A percentile compares a stretch with the other conserved stretches of the same genome.
phyloP scores from a whole-genome alignment of 306 rosid species.

The Acmispon strigosus region DNA sequence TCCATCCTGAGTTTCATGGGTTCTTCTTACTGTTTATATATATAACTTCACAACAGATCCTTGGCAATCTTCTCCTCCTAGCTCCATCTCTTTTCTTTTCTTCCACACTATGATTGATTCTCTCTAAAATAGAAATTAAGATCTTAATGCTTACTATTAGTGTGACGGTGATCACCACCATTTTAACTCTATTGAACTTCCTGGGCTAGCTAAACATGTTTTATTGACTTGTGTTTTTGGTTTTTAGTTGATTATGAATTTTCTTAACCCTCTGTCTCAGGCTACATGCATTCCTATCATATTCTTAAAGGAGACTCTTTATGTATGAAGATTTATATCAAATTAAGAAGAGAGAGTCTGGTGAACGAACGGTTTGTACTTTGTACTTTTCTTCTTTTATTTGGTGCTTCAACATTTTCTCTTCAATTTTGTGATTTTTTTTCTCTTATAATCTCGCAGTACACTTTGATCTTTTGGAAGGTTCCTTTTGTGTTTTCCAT shows the following conservation, averaged over 20 bases:
- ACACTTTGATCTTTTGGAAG: neutral
- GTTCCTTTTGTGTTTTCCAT: neutral
- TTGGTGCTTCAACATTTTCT: neutral
- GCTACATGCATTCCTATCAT: neutral
- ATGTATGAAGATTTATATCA: neutral
- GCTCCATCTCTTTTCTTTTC: neutral
- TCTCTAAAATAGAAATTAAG: neutral
- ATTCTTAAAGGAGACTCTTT: neutral
- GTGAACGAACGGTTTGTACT: neutral
- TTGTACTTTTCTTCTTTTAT: neutral
- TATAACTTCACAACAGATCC: neutral
- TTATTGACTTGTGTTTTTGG: neutral
- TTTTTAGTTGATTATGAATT: neutral
- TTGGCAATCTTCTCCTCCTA: neutral
- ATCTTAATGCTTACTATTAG: neutral
- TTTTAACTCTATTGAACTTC: neutral
- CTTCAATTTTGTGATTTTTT: neutral
- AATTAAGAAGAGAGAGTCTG: neutral
- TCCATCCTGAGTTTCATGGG: conserved; percentile 76
- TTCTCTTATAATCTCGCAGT: neutral
- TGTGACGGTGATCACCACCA: neutral
- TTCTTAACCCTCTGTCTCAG: neutral
- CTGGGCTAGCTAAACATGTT: neutral
- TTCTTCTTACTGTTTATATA: conserved; percentile 46
- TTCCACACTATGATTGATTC: neutral